Percentiles rank a stretch among this genome's conserved stretches.
Evolutionary conservation across 768 basidiomycete species (phyloP).

Genomic region (Sporobolomyces pararoseus): DNA sequence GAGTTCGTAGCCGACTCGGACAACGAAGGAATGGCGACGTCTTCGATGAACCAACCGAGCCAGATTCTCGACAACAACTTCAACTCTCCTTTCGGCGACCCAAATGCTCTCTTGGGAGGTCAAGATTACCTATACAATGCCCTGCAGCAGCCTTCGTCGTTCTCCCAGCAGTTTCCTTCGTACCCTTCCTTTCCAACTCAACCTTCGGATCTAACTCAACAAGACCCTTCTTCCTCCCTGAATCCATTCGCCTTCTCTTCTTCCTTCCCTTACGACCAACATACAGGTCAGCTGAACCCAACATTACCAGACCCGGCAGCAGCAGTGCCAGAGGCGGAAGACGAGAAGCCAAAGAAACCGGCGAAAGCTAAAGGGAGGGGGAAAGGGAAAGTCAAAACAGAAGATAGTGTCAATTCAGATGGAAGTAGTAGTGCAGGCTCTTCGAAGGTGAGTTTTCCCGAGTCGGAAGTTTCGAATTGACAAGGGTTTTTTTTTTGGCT

Average conservation of each 20-base stretch:
- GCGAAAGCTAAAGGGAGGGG: constrained; percentile 1
- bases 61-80: background rate
- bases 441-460: background rate
- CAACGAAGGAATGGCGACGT: background rate
- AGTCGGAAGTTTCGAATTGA: no score
- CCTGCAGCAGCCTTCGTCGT: background rate
- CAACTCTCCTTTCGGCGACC: background rate
- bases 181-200: background rate
- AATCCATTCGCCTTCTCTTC: background rate
- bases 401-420: background rate
- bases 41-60: background rate
- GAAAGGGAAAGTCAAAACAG: constrained; percentile 6
- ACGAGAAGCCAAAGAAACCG: constrained; percentile 5
- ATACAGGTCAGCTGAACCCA: background rate
- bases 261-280: background rate
- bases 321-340: background rate
- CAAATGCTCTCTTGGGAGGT: background rate
- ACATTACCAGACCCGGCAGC: background rate
- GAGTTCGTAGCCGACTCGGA: constrained; percentile 13
- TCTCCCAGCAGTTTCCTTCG: background rate
- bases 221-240: background rate
- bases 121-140: background rate
- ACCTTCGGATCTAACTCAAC: background rate
- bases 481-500: background rate
- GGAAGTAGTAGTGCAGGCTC: background rate